phyloP scores from a whole-genome alignment of 495 filamentous ascomycete genomes.

The Aspergillus bridgeri region DNA sequence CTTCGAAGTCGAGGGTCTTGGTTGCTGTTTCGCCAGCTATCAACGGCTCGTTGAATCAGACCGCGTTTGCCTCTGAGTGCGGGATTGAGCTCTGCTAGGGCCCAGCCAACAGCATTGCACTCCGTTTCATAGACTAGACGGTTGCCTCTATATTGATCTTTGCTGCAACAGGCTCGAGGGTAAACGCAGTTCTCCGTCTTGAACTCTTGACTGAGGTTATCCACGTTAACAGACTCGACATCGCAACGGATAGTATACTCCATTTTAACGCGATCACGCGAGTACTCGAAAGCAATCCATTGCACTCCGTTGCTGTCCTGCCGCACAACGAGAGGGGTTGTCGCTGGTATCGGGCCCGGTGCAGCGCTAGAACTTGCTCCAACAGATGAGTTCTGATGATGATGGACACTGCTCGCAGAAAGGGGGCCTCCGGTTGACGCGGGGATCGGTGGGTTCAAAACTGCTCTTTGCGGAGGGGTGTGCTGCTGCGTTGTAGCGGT shows the following conservation, averaged over 20 bases:
- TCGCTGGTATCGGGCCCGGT: slow-evolving; percentile 98
- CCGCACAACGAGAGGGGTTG: slow-evolving; percentile 88
- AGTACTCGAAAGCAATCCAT: slow-evolving; percentile 99
- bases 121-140: slow-evolving; percentile 94
- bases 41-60: slow-evolving; percentile 92
- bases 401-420: slow-evolving; percentile 48
- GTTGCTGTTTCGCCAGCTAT: slow-evolving; percentile 99
- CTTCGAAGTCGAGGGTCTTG: slow-evolving; percentile 89
- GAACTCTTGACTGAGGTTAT: slow-evolving; percentile 80
- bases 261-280: slow-evolving; percentile 96
- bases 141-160: slow-evolving; percentile 95
- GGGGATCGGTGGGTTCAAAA: slow-evolving; percentile 42
- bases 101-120: slow-evolving; percentile 98
- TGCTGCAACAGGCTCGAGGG: slow-evolving; percentile 87
- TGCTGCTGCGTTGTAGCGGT: slow-evolving; percentile 47
- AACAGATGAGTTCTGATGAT: slow-evolving; percentile 38
- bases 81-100: slow-evolving; percentile 87
- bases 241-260: slow-evolving; percentile 98
- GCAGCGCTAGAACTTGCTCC: slow-evolving; percentile 80
- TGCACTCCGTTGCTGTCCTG: slow-evolving; percentile 97
- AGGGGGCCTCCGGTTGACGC: slow-evolving; percentile 50
- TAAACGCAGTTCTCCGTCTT: slow-evolving; percentile 98
- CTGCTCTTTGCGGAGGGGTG: slow-evolving; percentile 33
- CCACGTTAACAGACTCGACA: slow-evolving; percentile 92
- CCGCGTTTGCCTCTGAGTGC: slow-evolving; percentile 88